These are phyloP conservation scores for Trichoderma atroviride DNA, from an alignment of 2,329 filamentous ascomycete species.

Conservation along the genomic window DNA sequence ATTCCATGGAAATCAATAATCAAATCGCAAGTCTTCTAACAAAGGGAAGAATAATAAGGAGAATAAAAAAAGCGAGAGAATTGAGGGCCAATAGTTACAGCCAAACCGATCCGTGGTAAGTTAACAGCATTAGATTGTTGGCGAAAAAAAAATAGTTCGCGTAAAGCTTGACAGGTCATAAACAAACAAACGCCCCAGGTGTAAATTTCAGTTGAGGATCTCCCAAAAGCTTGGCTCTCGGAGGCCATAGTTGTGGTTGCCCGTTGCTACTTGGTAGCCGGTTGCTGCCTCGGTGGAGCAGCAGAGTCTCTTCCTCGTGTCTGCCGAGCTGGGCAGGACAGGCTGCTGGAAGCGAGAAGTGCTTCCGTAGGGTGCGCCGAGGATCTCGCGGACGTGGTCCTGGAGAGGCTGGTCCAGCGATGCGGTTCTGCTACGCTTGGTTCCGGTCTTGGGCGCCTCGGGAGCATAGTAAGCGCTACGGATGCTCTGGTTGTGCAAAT, in stretches of 20 bases:
- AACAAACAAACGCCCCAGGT: slow-evolving; percentile 11
- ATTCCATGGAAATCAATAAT: slow-evolving; percentile 33
- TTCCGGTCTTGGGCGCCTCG: slow-evolving; percentile 41
- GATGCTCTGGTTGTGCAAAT: slow-evolving; percentile 58
- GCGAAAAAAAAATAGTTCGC: not conserved
- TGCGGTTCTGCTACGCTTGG: slow-evolving; percentile 62
- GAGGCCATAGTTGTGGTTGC: slow-evolving; percentile 54
- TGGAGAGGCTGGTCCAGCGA: slow-evolving; percentile 65
- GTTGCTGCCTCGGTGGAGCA: slow-evolving; percentile 62
- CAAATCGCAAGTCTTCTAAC: slow-evolving; percentile 29
- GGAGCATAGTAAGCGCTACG: slow-evolving; percentile 43
- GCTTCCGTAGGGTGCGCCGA: slow-evolving; percentile 45
- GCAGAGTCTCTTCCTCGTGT: slow-evolving; percentile 66
- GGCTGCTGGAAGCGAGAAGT: slow-evolving; percentile 44
- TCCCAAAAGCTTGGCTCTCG: slow-evolving; percentile 69
- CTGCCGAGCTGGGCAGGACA: slow-evolving; percentile 47
- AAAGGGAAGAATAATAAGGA: slow-evolving; percentile 6
- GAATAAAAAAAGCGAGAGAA: not conserved
- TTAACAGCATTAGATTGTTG: slow-evolving; percentile 20
- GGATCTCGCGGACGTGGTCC: slow-evolving; percentile 67
- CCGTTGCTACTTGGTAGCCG: slow-evolving; percentile 49
- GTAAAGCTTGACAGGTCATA: slow-evolving; percentile 5
- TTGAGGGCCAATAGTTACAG: not conserved
- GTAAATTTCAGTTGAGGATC: slow-evolving; percentile 55
- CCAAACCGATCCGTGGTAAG: slow-evolving; percentile 11